Base-by-base conservation (phyloP, 2,329 filamentous ascomycete species). In the Cercospora zeae-maydis region DNA sequence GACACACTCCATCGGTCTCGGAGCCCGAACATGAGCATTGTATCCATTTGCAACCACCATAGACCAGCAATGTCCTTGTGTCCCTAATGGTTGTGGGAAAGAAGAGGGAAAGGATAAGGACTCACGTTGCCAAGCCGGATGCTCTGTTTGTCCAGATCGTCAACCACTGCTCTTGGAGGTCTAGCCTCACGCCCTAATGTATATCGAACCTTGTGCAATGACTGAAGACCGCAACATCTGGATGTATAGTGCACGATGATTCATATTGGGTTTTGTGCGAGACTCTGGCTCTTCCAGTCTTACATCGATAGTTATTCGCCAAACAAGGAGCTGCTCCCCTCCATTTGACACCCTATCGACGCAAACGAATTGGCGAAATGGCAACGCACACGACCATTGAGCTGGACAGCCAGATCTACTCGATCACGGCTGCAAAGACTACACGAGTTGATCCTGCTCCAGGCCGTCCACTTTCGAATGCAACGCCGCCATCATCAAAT, bases 161-260 rank as follows among this genome's bases (percentile, higher is more conserved):
- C 13, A 13, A 14, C 45, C 21, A 31, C 45, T 30, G 47, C 56
- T 59, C 56, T 59, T 51, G 56, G 19, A 59, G 56, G 56, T 37
- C 42, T 51, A 59, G 39, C 56, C 47, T 36, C 30, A 51, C 56
- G 56, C 56, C 56, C 56, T 27, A n/a, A n/a, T n/a, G n/a, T 58
- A 33, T 36, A 14, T 31, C 19, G 21, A 24, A 19, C 14, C 11
- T 31, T 27, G 16, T 24, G 36, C 24, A 36, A 19, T 54, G 51
- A 54, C 27, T 54, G 27, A 47, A 42, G 21, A 36, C 55, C 55
- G 47, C 42, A n/a, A 27, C 24, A n/a, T n/a, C n/a, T 6, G 24
- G 24, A 21, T 27, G 16, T 10, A 3, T 4, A 11, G 9, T 45
- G 16, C 11, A 10, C 3, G 6, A 3, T 45, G 8, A 9, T 13